Base-by-base conservation (phyloP, 176 grass and related monocot species). In the Eragrostis curvula region DNA sequence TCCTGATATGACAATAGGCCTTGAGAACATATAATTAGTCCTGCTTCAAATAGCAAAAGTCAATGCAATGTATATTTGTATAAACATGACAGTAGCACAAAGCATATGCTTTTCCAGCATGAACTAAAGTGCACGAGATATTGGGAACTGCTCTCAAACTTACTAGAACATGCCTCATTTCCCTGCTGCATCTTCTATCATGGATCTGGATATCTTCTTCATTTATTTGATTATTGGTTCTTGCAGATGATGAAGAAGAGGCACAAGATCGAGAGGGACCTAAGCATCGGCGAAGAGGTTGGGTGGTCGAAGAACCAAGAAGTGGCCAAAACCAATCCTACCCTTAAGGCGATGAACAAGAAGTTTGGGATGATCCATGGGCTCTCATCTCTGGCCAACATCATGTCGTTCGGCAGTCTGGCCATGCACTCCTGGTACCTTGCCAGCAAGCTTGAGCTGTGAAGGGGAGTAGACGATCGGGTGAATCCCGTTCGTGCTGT, bases 351-450 rank as follows among this genome's bases (percentile, higher is more conserved):
- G 0, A 98, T 98, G 79, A 98, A 98, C 88, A 98, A 95, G 75
- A 98, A 95, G 79, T 98, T 98, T 40, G 92, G 96, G 59, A 98
- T 98, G 96, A 95, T 98, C 73, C 96, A 98, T 4, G 96, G 96
- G 0, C 86, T 98, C 36, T 98, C 96, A 1, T 98, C 96, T 1
- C 87, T 98, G 39, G 92, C 96, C 60, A 98, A 98, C 85, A 91
- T 95, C 63, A 82, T 98, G 90, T 86, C 96, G 3, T 98, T 98
- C 6, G 96, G 96, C 71, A 91, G 96, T 86, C 82, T 98, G 49
- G 96, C 96, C 64, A 95, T 98, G 85, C 92, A 98, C 79, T 98
- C 96, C 0, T 98, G 96, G 96, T 95, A 95, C 77, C 88, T 95
- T 12, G 90, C 92, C 5, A 89, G 90, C 59, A 98, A 98, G 83